Percentiles rank a stretch among this genome's conserved stretches.
These are phyloP conservation scores for Symmetrospora coprosmae DNA, from an alignment of 768 basidiomycete genomes.

Conservation along the genomic window DNA sequence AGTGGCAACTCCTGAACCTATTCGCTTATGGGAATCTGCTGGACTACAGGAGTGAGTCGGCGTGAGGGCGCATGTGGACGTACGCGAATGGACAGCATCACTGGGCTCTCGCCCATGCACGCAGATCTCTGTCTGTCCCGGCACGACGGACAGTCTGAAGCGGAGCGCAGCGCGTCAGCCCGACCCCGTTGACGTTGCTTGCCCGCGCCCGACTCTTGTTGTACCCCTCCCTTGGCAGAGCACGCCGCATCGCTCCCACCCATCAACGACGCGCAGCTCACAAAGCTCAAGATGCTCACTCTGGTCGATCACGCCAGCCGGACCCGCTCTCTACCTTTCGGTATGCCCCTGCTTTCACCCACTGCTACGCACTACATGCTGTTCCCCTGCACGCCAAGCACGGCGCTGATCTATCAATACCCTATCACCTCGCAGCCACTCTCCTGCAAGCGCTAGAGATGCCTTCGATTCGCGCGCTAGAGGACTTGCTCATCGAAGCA, in stretches of 20 bases:
- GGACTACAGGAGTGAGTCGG: conserved; percentile 62
- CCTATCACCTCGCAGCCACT: conserved; percentile 9
- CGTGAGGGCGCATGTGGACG: too few relatives aligned
- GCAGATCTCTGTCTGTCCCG: too few relatives aligned
- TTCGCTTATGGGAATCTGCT: conserved; percentile 80
- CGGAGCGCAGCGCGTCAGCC: conserved; percentile 2
- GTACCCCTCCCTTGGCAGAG: conserved; percentile 41
- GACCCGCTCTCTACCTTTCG: conserved; percentile 41
- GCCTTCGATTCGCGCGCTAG: conserved; percentile 68
- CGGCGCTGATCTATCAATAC: background rate
- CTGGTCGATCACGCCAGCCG: conserved; percentile 68
- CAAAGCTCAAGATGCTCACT: conserved; percentile 83
- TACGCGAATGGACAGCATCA: too few relatives aligned
- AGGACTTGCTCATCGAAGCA: conserved; percentile 92
- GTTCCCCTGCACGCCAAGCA: background rate
- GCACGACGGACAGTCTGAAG: too few relatives aligned
- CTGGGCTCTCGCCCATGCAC: too few relatives aligned
- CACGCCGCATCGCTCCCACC: conserved; percentile 54
- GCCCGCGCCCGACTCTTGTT: too few relatives aligned
- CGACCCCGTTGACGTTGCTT: background rate
- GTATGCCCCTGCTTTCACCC: background rate
- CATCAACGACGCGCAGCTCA: conserved; percentile 56
- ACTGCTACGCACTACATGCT: background rate
- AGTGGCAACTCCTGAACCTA: conserved; percentile 56
- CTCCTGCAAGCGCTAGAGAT: conserved; percentile 62